A percentile compares a stretch with the other conserved stretches of the same genome.
These are phyloP conservation scores for Didymella glomerata DNA, from an alignment of 2,329 filamentous ascomycete genomes.

Conservation along the genomic window DNA sequence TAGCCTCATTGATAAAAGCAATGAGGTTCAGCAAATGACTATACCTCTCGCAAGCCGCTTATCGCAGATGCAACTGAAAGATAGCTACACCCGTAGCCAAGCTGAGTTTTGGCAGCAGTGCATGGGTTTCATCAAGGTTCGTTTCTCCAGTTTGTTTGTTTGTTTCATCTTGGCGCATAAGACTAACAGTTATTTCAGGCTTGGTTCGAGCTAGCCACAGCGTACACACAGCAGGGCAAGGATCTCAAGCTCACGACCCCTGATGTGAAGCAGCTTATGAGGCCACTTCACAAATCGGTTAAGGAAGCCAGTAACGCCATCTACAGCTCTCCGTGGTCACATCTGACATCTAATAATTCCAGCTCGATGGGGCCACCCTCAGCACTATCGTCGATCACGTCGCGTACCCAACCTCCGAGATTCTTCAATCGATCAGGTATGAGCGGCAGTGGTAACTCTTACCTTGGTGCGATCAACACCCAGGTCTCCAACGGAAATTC, in stretches of 20 bases:
- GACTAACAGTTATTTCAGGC: conserved; percentile 58
- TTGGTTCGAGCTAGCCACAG: conserved; percentile 70
- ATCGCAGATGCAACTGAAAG: conserved; percentile 82
- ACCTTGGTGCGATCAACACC: conserved; percentile 50
- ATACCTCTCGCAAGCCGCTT: conserved; percentile 76
- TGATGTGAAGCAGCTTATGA: conserved; percentile 77
- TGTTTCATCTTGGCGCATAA: conserved; percentile 20
- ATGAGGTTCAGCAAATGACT: conserved; percentile 74
- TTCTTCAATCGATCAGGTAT: conserved; percentile 40
- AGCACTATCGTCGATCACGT: conserved; percentile 45
- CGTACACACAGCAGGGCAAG: conserved; percentile 46
- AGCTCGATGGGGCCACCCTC: conserved; percentile 42
- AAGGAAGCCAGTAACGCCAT: conserved; percentile 82
- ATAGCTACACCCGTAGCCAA: conserved; percentile 75
- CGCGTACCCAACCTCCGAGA: conserved; percentile 45
- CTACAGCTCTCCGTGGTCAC: conserved; percentile 69
- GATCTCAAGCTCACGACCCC: conserved; percentile 61
- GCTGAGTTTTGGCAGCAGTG: conserved; percentile 74
- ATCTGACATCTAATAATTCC: conserved; percentile 55
- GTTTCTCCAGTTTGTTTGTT: conserved; percentile 30
- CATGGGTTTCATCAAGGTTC: conserved; percentile 72
- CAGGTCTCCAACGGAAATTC: conserved; percentile 42
- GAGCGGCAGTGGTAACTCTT: conserved; percentile 34
- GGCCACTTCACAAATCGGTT: conserved; percentile 81
- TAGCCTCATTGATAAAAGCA: conserved; percentile 74